Percentiles rank a stretch among this genome's conserved stretches.
These are phyloP conservation scores for Apodospora peruviana DNA, from an alignment of 495 filamentous ascomycete species.

Conservation along the genomic window DNA sequence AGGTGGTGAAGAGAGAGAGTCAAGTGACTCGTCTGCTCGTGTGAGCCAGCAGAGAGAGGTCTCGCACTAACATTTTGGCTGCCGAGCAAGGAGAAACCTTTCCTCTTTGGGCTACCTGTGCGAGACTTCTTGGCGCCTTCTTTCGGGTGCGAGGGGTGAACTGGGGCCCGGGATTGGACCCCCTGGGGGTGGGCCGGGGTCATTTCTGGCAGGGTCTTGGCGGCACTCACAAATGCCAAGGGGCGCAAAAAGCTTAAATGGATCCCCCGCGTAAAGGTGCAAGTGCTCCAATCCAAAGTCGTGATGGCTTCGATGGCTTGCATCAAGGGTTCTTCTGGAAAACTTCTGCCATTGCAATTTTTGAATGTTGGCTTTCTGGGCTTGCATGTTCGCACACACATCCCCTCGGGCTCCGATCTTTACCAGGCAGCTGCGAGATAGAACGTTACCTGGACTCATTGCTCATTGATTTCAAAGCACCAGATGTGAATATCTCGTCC, in stretches of 20 bases:
- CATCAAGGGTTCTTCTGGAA: constrained; percentile 1
- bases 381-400: neutral
- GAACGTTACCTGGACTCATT: neutral
- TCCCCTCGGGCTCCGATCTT: neutral
- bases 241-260: constrained; percentile 10
- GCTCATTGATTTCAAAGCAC: neutral
- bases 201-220: constrained; percentile 2
- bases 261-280: neutral
- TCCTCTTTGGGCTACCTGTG: constrained; percentile 30
- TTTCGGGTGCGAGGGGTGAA: constrained; percentile 1
- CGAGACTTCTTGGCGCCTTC: too few relatives aligned
- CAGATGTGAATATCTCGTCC: neutral
- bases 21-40: neutral
- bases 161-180: constrained; percentile 2
- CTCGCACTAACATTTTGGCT: constrained; percentile 7
- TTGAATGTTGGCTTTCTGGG: neutral
- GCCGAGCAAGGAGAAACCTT: constrained; percentile 9
- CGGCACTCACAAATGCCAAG: constrained; percentile 10
- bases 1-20: neutral
- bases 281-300: neutral
- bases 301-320: neutral
- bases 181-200: neutral
- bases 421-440: neutral
- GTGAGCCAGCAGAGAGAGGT: constrained; percentile 1
- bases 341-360: neutral